These are phyloP conservation scores for Neurospora sp. DNA, from an alignment of 495 filamentous ascomycete species.

Conservation along the genomic window DNA sequence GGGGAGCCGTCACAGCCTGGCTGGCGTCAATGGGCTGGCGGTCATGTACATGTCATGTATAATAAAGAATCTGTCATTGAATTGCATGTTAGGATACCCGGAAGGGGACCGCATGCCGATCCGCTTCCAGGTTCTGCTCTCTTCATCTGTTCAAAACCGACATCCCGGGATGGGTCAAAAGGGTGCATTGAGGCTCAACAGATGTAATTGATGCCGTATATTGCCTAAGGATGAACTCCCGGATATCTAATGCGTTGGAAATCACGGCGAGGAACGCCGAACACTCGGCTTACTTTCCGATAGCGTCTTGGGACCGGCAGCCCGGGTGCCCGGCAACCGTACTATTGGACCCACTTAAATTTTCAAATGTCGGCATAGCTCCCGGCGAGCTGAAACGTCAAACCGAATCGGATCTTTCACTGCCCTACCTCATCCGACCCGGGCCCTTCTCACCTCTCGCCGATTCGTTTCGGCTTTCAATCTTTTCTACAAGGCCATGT, in stretches of 20 bases:
- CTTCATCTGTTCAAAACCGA: not conserved
- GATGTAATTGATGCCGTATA: not conserved
- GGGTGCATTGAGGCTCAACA: not conserved
- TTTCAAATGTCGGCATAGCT: not conserved
- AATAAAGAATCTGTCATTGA: conserved; percentile 5
- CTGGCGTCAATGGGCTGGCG: not conserved
- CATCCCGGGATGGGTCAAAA: not conserved
- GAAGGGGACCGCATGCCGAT: not conserved
- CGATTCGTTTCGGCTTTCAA: not conserved
- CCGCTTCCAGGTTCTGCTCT: not conserved
- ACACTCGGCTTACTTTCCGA: not conserved
- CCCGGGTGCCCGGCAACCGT: not conserved
- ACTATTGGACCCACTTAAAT: not conserved
- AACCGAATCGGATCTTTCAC: not conserved
- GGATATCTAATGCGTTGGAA: not conserved
- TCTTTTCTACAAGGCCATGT: conserved; percentile 9
- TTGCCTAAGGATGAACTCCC: not conserved
- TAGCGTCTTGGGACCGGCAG: not conserved
- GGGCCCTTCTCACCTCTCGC: not conserved
- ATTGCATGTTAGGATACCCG: conserved; percentile 1
- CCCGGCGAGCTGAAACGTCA: not conserved
- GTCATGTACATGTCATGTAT: conserved; percentile 16
- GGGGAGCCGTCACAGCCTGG: not conserved
- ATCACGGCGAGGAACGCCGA: not conserved
- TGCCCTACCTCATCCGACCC: not conserved